phyloP scores from a whole-genome alignment of 768 basidiomycete genomes.

The Rhodotorula taiwanensis region DNA sequence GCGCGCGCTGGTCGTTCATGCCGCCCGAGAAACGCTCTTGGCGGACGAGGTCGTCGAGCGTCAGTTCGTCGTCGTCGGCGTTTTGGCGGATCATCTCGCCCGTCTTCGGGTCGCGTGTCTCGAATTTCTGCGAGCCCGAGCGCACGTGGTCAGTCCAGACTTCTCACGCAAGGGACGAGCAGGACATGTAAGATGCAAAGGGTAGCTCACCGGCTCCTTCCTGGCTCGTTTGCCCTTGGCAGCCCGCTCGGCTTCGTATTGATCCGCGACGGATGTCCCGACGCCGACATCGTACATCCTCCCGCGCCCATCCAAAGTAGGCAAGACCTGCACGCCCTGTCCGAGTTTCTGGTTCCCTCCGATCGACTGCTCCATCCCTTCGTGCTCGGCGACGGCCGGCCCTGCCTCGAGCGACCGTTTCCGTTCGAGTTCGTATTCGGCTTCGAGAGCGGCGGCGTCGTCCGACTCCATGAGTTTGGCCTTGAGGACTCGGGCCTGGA shows the following conservation, averaged over 20 bases:
- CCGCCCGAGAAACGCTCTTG: slow-evolving; percentile 89
- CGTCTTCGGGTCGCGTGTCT: slow-evolving; percentile 81
- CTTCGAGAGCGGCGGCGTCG: slow-evolving; percentile 67
- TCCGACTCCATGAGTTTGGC: slow-evolving; percentile 80
- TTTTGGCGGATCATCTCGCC: slow-evolving; percentile 84
- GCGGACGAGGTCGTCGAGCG: slow-evolving; percentile 82
- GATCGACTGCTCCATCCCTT: slow-evolving; percentile 11
- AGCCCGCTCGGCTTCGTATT: slow-evolving; percentile 47
- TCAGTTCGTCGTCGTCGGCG: slow-evolving; percentile 78
- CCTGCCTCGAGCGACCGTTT: slow-evolving; percentile 11
- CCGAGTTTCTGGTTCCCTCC: slow-evolving; percentile 46
- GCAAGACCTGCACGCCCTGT: slow-evolving; percentile 72
- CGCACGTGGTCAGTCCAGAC: too few relatives aligned
- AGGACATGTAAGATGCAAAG: neutral
- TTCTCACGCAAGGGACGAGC: too few relatives aligned
- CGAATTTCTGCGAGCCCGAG: slow-evolving; percentile 60
- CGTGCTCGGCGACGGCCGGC: neutral
- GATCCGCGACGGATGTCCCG: slow-evolving; percentile 55
- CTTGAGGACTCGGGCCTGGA: slow-evolving; percentile 86
- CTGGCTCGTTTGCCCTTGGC: slow-evolving; percentile 65
- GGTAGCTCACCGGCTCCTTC: slow-evolving; percentile 57
- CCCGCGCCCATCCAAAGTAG: slow-evolving; percentile 77
- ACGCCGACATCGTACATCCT: slow-evolving; percentile 80
- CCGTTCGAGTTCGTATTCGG: slow-evolving; percentile 71
- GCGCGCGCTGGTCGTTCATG: slow-evolving; percentile 78